Conservation (phyloP, 371 early-diverging fungal species). For the Actinomucor elegans region DNA sequence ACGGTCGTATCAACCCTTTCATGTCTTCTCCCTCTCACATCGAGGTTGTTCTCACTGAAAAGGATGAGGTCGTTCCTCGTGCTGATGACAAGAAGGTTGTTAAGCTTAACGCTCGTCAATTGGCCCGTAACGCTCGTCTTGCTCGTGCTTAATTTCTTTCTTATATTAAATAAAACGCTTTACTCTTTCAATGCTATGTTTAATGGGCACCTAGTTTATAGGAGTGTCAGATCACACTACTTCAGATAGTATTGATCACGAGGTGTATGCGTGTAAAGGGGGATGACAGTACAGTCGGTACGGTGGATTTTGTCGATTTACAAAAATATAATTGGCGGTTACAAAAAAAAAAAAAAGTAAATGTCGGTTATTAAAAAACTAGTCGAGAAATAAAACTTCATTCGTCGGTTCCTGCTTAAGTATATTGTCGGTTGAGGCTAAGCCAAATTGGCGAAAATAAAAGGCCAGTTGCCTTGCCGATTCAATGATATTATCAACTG, state of each 20-base stretch:
- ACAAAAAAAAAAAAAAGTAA: no score
- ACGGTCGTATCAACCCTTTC: conserved; percentile 95
- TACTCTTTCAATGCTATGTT: no score
- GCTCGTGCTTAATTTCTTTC: conserved; percentile 17
- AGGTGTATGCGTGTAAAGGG: no score
- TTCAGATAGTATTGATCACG: no score
- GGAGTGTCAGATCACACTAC: no score
- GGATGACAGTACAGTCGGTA: no score
- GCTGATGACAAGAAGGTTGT: conserved; percentile 58
- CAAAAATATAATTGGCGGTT: no score
- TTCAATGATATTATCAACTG: not conserved
- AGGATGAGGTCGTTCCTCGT: conserved; percentile 75
- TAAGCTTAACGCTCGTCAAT: conserved; percentile 54
- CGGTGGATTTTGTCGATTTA: no score
- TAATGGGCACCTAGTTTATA: no score
- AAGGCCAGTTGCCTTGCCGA: conserved; percentile 2
- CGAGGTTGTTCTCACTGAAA: conserved; percentile 89
- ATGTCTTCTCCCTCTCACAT: conserved; percentile 97
- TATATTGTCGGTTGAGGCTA: conserved; percentile 6
- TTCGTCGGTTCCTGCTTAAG: not conserved
- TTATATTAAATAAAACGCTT: not conserved
- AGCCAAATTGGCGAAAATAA: conserved; percentile 2
- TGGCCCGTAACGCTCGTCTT: conserved; percentile 54
- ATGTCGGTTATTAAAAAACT: no score
- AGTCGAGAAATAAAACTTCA: not conserved